Conservation (phyloP, 371 early-diverging fungal genomes). For the Saksenaea vasiformis region DNA sequence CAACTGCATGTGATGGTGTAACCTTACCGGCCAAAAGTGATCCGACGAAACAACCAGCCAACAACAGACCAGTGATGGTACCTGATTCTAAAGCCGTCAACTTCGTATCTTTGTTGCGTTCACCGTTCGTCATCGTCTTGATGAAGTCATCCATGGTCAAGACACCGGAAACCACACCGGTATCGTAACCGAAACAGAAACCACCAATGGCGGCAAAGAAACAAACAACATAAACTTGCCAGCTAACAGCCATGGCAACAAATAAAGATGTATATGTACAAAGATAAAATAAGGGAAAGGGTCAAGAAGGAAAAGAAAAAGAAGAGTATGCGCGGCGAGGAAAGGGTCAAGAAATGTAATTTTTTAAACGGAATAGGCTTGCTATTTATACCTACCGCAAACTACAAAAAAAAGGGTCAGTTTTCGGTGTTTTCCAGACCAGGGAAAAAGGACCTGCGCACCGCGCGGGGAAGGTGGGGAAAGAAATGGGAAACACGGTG, state of each 20-base stretch:
- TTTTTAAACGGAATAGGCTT: background rate
- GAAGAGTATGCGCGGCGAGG: background rate
- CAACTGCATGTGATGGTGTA: background rate
- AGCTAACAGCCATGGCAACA: constrained; percentile 5
- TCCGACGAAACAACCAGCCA: constrained; percentile 56
- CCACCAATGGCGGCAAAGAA: constrained; percentile 54
- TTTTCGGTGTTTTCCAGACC: constrained; percentile 1
- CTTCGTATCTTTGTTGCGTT: background rate
- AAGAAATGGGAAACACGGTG: background rate
- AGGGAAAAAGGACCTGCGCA: background rate
- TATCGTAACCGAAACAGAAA: constrained; percentile 57
- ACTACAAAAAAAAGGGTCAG: background rate
- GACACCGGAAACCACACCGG: constrained; percentile 56
- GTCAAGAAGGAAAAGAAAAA: constrained; percentile 1
- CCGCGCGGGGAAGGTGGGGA: constrained; percentile 7
- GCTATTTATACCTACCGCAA: constrained; percentile 3
- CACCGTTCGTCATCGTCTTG: constrained; percentile 35
- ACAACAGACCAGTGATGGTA: constrained; percentile 46
- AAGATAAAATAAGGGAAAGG: background rate
- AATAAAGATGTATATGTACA: background rate
- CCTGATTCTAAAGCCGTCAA: constrained; percentile 44
- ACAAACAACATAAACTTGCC: constrained; percentile 35
- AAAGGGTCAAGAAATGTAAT: background rate
- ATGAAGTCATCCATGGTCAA: constrained; percentile 49
- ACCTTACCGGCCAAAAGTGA: constrained; percentile 45